Conservation (phyloP, 1,139 yeast species). For the Sugiyamaella grinbergsii region DNA sequence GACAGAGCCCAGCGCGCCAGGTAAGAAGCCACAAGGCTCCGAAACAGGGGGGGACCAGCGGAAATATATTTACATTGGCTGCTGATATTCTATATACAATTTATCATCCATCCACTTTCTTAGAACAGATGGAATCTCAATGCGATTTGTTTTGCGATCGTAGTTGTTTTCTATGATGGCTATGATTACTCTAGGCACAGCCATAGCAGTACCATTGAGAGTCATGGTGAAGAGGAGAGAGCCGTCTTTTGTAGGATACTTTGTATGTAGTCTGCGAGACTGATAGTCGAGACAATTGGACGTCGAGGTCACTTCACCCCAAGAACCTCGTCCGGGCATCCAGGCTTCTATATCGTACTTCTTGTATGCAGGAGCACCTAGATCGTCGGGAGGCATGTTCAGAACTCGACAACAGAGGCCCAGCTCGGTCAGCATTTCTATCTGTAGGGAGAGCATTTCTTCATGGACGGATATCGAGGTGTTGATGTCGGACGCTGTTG, state of each 20-base stretch:
- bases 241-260: constrained; percentile 44
- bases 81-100: constrained; percentile 35
- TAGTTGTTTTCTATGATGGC: constrained; percentile 87
- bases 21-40: no score
- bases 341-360: constrained; percentile 96
- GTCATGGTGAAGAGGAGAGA: constrained; percentile 64
- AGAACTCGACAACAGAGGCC: constrained; percentile 82
- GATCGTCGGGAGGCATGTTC: constrained; percentile 86
- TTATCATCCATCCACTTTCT: constrained; percentile 45
- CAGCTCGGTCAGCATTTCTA: constrained; percentile 59
- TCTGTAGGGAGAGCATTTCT: constrained; percentile 64
- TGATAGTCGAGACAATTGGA: constrained; percentile 95
- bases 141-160: constrained; percentile 56
- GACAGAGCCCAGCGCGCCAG: neutral
- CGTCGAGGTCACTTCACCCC: constrained; percentile 93
- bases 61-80: neutral
- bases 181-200: constrained; percentile 86
- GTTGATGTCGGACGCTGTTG: constrained; percentile 42
- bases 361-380: constrained; percentile 91
- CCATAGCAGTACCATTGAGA: constrained; percentile 93
- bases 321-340: constrained; percentile 95
- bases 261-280: constrained; percentile 76
- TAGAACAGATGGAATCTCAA: constrained; percentile 69
- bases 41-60: neutral
- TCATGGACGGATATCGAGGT: constrained; percentile 51